A percentile compares a stretch with the other conserved stretches of the same genome.
phyloP scores from a whole-genome alignment of 257 asterid genomes.

The Echium plantagineum region DNA sequence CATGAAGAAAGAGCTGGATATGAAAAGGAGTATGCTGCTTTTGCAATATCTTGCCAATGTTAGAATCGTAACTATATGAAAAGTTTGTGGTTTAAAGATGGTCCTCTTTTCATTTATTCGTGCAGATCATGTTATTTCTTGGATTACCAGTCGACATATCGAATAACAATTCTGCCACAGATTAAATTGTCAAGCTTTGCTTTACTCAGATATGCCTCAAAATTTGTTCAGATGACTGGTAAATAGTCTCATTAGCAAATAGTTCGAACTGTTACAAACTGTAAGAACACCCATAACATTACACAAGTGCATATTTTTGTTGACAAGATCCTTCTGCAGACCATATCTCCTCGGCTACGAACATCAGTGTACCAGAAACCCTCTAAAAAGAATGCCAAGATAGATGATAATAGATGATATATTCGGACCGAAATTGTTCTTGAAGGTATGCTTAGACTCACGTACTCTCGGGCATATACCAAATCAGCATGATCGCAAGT shows the following conservation, averaged over 20 bases:
- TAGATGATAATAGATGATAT: no score
- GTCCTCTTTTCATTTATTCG: no score
- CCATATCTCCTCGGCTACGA: not conserved
- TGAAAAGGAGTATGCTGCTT: no score
- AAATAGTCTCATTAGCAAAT: not conserved
- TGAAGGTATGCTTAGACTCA: no score
- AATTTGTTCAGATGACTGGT: not conserved
- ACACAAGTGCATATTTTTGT: not conserved
- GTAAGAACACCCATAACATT: not conserved
- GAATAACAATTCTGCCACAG: no score
- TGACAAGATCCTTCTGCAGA: not conserved
- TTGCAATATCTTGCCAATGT: not conserved
- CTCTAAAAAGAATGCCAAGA: not conserved
- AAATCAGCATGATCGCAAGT: not conserved
- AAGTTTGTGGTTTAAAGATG: no score
- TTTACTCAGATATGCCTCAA: no score
- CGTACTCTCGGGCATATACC: not conserved
- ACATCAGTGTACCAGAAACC: not conserved
- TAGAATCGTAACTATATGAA: not conserved
- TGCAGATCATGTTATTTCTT: no score
- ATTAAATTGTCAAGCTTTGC: no score
- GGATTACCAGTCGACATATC: no score
- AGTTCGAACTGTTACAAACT: not conserved
- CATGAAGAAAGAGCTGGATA: not conserved
- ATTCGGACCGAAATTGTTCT: not conserved